Conservation (phyloP, 805 yeast genomes). For the Saturnispora sanitii region DNA sequence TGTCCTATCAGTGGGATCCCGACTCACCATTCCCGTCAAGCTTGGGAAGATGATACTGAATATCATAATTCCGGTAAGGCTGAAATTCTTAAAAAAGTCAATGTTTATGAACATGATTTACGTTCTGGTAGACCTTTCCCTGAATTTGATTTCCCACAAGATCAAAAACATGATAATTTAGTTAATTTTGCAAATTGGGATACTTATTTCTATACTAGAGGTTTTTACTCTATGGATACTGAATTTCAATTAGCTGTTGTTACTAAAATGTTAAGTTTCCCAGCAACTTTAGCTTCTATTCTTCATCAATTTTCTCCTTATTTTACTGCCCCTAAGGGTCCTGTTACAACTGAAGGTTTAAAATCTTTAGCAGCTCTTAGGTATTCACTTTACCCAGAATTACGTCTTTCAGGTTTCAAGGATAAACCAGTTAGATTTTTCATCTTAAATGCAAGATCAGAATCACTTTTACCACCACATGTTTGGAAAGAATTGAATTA, state of each 20-base stretch:
- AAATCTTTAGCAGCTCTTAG: constrained; percentile 88
- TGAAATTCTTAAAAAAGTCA: constrained; percentile 74
- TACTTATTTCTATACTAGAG: constrained; percentile 82
- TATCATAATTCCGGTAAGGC: constrained; percentile 62
- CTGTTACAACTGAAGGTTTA: constrained; percentile 84
- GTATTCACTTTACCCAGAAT: constrained; percentile 76
- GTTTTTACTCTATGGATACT: constrained; percentile 91
- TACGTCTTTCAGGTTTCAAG: constrained; percentile 49
- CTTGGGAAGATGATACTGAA: constrained; percentile 73
- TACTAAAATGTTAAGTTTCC: constrained; percentile 89
- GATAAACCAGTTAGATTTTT: constrained; percentile 87
- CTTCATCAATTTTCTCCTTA: constrained; percentile 84
- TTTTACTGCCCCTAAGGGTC: constrained; percentile 70
- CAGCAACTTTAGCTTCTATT: constrained; percentile 77
- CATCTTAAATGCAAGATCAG: constrained; percentile 85
- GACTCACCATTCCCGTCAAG: constrained; percentile 83
- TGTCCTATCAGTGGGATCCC: constrained; percentile 96
- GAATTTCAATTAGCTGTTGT: constrained; percentile 93
- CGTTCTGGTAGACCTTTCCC: constrained; percentile 92
- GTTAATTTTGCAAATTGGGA: constrained; percentile 87
- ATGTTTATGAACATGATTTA: constrained; percentile 88
- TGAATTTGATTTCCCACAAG: constrained; percentile 86
- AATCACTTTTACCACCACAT: constrained; percentile 85
- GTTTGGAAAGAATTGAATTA: constrained; percentile 91
- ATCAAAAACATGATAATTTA: constrained; percentile 62